Evolutionary conservation across 2,329 filamentous ascomycete genomes (phyloP), one percentile per base, ranked within the genome.

Genomic region (Colletotrichum horii): DNA sequence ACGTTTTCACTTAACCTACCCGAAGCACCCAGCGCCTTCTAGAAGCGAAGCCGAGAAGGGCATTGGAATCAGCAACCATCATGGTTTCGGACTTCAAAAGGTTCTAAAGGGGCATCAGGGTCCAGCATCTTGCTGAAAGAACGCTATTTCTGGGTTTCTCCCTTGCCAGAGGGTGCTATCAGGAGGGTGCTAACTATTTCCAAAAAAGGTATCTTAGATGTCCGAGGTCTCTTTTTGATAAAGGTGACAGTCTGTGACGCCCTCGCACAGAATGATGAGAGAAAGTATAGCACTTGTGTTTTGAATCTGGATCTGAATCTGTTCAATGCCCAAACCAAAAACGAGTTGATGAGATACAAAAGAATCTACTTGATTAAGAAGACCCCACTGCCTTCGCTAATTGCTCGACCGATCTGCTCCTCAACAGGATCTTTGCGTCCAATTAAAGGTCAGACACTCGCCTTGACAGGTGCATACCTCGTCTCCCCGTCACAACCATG

Each of bases 191-290:
- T 14, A 2, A 14, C 11, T 14, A 52, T 11, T 1, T 52, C 11
- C 43, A n/a, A 16, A 1, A 52, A 52, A 22, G n/a, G 43, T 52
- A 22, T 4, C 11, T 52, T 3, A 22, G n/a, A 52, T 3, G 1
- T 52, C 0, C 22, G 12, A 0, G 19, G 12, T 52, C 43, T 22
- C 11, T 52, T 52, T 14, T 6, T 7, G n/a, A 0, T 4, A 6
- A 22, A 48, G 4, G n/a, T 22, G 3, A 48, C n/a, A 0, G n/a
- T 22, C 4, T 1, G 2, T 0, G 0, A 48, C 19, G 4, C n/a
- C 30, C 6, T 14, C 43, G 22, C 11, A 48, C 11, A 22, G 6
- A 28, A 5, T 28, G 6, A 7, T 28, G 28, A 28, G 28, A 28
- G 28, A 6, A 28, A 28, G 28, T 0, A 4, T 4, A 7, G n/a